Base-by-base conservation (phyloP, 257 asterid genomes). In the Plantago major region DNA sequence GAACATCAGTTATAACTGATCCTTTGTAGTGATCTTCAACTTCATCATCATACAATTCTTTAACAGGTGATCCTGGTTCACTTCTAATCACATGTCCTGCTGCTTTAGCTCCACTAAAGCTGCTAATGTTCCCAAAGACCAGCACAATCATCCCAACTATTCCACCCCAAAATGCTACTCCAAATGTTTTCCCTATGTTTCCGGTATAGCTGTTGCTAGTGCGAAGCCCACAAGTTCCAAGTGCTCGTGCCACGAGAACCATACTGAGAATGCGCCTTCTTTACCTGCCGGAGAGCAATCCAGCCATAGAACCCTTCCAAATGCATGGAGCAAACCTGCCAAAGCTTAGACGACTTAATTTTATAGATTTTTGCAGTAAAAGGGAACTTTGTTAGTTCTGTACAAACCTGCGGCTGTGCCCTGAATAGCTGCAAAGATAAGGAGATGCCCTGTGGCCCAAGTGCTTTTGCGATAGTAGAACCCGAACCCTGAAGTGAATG, bases 281-380 rank as follows among this genome's bases (percentile, higher is more conserved):
- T 87, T 87, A 10, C 96, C 96, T 11, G 82, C 80, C 0, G 97
- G 97, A 13, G 95, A 79, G 63, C 97, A 90, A 19, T 90, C 96
- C 67, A 87, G 43, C 83, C 84, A 69, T 47, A 90, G 81, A 40
- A 85, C 96, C 67, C 96, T 77, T 26, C 96, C 95, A 58, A 78
- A 90, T 17, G 95, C 95, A 56, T 90, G 89, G 13, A 85, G 33
- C 63, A 16, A 48, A 58, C 97, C 95, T 46, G 95, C 72, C 50
- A 16, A 9, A 52, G 6, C 56, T 50, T 8, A 57, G n/a, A 12
- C 11, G 37, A 54, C 12, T 55, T 15, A 55, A 9, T 55, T n/a
- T 40, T 1, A 30, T 44, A 42, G 6, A 17, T 9, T 5, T 6
- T 60, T 58, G 14, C 5, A 22, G 55, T 0, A 0, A 46, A 33